Evolutionary conservation across 495 filamentous ascomycete genomes (phyloP).

Genomic region (Rostrohypoxylon terebratum): DNA sequence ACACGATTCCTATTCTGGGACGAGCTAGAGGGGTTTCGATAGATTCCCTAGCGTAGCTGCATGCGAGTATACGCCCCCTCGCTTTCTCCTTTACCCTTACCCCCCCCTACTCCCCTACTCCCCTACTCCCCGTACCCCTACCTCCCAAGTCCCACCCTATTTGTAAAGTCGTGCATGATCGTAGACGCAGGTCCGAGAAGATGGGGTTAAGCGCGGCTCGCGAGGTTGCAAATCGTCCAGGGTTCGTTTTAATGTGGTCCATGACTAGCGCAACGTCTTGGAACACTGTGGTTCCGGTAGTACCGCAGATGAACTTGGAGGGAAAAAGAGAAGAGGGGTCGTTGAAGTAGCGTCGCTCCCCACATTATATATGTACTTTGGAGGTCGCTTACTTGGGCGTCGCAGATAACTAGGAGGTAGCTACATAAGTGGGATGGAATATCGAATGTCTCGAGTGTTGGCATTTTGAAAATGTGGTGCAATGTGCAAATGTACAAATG

Average conservation of each 20-base stretch:
- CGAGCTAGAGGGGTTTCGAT: slow-evolving; percentile 46
- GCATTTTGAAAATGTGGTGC: not conserved
- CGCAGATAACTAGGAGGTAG: not conserved
- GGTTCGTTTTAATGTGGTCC: slow-evolving; percentile 27
- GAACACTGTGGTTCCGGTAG: slow-evolving; percentile 35
- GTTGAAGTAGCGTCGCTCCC: not conserved
- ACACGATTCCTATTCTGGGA: slow-evolving; percentile 34
- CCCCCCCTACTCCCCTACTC: too few relatives aligned
- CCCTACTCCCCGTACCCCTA: not conserved
- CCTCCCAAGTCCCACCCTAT: slow-evolving; percentile 36
- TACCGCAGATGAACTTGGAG: not conserved
- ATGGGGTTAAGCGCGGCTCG: slow-evolving; percentile 48
- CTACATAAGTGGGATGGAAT: not conserved
- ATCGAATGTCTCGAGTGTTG: not conserved
- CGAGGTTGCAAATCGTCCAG: slow-evolving; percentile 36
- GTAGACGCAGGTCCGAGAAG: slow-evolving; percentile 48
- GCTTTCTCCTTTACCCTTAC: not conserved
- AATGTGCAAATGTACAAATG: not conserved
- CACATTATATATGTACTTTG: slow-evolving; percentile 6
- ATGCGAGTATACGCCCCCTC: slow-evolving; percentile 24
- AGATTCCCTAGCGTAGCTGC: slow-evolving; percentile 35
- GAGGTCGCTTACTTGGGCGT: not conserved
- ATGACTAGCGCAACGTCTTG: slow-evolving; percentile 38
- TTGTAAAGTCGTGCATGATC: slow-evolving; percentile 46
- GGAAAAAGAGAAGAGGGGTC: not conserved